These are phyloP conservation scores for Fusarium falciforme DNA, from an alignment of 2,329 filamentous ascomycete species.

Conservation along the genomic window DNA sequence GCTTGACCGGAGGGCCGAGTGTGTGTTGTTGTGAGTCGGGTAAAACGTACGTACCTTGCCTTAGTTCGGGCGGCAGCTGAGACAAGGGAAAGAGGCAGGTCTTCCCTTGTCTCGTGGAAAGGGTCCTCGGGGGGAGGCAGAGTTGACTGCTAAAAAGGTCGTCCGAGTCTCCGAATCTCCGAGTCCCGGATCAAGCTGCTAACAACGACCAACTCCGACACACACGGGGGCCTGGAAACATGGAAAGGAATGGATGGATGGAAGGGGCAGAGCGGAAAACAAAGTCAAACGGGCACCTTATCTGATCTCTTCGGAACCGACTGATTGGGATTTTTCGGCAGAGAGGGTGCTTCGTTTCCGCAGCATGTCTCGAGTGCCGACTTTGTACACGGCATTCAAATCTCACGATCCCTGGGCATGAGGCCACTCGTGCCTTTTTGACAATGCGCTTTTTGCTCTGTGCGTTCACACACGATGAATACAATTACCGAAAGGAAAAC, in stretches of 20 bases:
- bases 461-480: background rate
- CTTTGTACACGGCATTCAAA: background rate
- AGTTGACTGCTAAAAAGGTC: background rate
- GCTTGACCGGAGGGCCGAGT: background rate
- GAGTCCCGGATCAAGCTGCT: conserved; percentile 15
- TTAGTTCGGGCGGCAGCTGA: conserved; percentile 1
- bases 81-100: background rate
- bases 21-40: background rate
- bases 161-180: conserved; percentile 42
- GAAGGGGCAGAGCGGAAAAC: conserved; percentile 6
- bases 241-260: conserved; percentile 25
- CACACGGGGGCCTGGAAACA: conserved; percentile 13
- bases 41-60: conserved; percentile 14
- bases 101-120: background rate
- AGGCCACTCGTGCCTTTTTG: background rate
- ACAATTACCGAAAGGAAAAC: conserved; percentile 5
- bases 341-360: background rate
- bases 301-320: conserved; percentile 19
- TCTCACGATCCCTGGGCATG: background rate
- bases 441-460: background rate
- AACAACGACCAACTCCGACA: conserved; percentile 13
- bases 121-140: background rate
- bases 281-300: background rate
- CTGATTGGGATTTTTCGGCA: background rate
- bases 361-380: background rate